A percentile compares a stretch with the other conserved stretches of the same genome.
phyloP scores from a whole-genome alignment of 2,329 filamentous ascomycete genomes.

The Bertia moriformis region DNA sequence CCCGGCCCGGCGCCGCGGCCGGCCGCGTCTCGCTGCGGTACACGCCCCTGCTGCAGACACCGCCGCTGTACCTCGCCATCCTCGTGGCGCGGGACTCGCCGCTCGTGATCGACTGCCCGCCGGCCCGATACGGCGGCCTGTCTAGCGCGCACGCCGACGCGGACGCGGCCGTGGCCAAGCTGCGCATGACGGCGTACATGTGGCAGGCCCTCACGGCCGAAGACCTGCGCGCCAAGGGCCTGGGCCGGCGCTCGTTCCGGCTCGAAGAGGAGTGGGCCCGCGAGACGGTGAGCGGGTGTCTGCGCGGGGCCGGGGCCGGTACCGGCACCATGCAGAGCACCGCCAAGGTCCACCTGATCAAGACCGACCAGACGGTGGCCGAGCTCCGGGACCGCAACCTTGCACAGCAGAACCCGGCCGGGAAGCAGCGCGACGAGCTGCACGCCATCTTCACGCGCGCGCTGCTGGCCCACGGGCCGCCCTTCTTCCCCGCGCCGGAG shows the following conservation, averaged over 20 bases:
- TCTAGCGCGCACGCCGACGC: constrained; percentile 33
- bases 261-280: constrained; percentile 62
- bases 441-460: constrained; percentile 15
- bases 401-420: constrained; percentile 46
- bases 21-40: constrained; percentile 29
- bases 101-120: constrained; percentile 53
- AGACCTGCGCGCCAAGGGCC: constrained; percentile 56
- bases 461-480: constrained; percentile 28
- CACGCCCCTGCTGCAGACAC: constrained; percentile 33
- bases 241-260: constrained; percentile 56
- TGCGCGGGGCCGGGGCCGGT: no score
- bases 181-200: constrained; percentile 59
- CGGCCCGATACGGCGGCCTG: constrained; percentile 37
- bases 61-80: constrained; percentile 59
- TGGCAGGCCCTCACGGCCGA: constrained; percentile 68
- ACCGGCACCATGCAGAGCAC: constrained; percentile 27
- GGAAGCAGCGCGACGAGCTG: constrained; percentile 40
- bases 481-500: constrained; percentile 13
- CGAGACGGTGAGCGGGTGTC: constrained; percentile 39
- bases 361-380: constrained; percentile 48
- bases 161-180: constrained; percentile 53
- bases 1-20: constrained; percentile 37
- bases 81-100: constrained; percentile 57
- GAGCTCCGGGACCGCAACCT: constrained; percentile 50
- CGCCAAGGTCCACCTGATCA: constrained; percentile 58